These are phyloP conservation scores for Diversispora epigaea DNA, from an alignment of 192 early-diverging fungal species.

Conservation along the genomic window DNA sequence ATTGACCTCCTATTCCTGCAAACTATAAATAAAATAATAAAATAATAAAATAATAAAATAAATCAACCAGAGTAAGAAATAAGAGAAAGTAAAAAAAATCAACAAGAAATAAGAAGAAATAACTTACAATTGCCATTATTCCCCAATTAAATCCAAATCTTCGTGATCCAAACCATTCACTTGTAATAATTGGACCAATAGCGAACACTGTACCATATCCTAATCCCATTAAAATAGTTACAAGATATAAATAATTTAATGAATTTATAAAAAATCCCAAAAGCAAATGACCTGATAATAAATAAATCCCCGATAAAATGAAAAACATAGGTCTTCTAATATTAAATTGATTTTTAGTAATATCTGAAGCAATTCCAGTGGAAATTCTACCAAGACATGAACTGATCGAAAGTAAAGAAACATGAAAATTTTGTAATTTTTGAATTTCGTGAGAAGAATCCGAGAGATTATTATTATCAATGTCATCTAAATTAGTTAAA, in stretches of 20 bases:
- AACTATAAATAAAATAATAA: neutral
- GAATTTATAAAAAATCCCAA: constrained; percentile 15
- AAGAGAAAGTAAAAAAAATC: too few relatives aligned
- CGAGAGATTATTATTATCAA: neutral
- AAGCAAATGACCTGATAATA: constrained; percentile 42
- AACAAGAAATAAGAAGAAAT: too few relatives aligned
- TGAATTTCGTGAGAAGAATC: constrained; percentile 29
- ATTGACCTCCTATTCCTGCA: neutral
- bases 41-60: neutral
- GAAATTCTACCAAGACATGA: constrained; percentile 46
- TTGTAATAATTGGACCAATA: constrained; percentile 42
- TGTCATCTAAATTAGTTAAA: neutral
- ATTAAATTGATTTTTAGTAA: constrained; percentile 39
- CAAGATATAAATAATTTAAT: constrained; percentile 34
- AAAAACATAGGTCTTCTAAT: constrained; percentile 38
- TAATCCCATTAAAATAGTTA: constrained; percentile 34
- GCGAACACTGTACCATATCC: constrained; percentile 47
- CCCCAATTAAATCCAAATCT: constrained; percentile 49
- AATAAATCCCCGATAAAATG: constrained; percentile 38
- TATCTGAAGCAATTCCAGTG: constrained; percentile 43
- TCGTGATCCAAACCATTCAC: constrained; percentile 45
- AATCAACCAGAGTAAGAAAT: too few relatives aligned
- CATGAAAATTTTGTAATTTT: constrained; percentile 44
- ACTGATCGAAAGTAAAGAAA: constrained; percentile 45
- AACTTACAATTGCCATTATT: neutral